phyloP scores from a whole-genome alignment of 495 filamentous ascomycete species.

The Penicillium alfredii region DNA sequence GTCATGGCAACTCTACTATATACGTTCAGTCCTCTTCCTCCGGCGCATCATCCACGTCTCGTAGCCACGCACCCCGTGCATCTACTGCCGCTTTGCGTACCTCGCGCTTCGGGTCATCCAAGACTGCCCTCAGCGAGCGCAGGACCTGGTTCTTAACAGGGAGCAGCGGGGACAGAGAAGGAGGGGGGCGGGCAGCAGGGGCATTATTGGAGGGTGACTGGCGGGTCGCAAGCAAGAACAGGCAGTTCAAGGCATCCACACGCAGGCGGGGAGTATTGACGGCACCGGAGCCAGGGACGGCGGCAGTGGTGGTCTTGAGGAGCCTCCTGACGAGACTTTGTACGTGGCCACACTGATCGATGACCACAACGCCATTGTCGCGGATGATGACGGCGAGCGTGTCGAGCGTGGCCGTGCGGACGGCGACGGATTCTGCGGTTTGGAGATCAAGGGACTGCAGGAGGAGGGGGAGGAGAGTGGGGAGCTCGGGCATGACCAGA shows the following conservation, averaged over 20 bases:
- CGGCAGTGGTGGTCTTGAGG: conserved; percentile 43
- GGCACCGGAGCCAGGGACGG: conserved; percentile 3
- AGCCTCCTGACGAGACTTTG: conserved; percentile 54
- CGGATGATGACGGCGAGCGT: conserved; percentile 55
- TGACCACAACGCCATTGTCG: conserved; percentile 47
- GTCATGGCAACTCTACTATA: too few species aligned
- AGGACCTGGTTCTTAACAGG: conserved; percentile 53
- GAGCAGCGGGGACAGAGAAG: conserved; percentile 44
- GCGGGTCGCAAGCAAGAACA: conserved; percentile 47
- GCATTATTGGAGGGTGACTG: conserved; percentile 21
- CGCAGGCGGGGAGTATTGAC: conserved; percentile 43
- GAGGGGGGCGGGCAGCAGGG: conserved; percentile 27
- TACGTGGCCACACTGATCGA: conserved; percentile 53
- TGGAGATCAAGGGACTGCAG: conserved; percentile 64
- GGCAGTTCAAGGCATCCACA: conserved; percentile 48
- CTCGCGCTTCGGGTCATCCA: conserved; percentile 64
- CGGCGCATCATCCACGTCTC: conserved; percentile 54
- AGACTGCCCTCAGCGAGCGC: conserved; percentile 42
- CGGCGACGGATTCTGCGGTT: conserved; percentile 39
- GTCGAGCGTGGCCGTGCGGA: conserved; percentile 58
- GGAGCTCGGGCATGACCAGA: conserved; percentile 55
- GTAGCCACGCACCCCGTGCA: conserved; percentile 60
- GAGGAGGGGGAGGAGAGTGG: conserved; percentile 57
- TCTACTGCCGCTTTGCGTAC: conserved; percentile 65
- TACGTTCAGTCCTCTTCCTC: conserved; percentile 50